Conservation (phyloP, 768 basidiomycete genomes). For the Cytidiella melzeri region DNA sequence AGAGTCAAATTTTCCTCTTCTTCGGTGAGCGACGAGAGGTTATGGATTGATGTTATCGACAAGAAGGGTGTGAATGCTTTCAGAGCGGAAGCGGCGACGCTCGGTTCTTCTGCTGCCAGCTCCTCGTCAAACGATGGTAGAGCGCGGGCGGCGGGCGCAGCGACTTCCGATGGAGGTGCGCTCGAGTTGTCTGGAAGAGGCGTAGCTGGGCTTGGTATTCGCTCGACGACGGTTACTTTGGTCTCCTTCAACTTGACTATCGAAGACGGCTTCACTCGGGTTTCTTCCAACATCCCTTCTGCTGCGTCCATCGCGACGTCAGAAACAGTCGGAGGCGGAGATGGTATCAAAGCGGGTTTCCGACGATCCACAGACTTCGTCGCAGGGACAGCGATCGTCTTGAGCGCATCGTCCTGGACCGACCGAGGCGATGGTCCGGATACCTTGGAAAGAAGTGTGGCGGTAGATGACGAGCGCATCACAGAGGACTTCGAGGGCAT, state of each 20-base stretch:
- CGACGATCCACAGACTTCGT: neutral
- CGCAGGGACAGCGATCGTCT: neutral
- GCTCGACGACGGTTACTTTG: neutral
- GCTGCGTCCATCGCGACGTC: neutral
- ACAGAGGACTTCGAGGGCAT: neutral
- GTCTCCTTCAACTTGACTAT: neutral
- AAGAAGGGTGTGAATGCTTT: slow-evolving; percentile 21
- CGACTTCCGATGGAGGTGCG: neutral
- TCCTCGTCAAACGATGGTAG: slow-evolving; percentile 12
- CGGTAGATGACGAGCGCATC: too few relatives aligned
- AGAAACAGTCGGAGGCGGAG: neutral
- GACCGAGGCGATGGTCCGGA: neutral
- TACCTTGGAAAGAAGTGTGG: too few relatives aligned
- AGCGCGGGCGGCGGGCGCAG: slow-evolving; percentile 6
- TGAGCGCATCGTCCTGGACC: neutral
- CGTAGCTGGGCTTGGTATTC: neutral
- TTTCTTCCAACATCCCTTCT: too few relatives aligned
- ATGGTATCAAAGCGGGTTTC: neutral
- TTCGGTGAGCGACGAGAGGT: slow-evolving; percentile 40
- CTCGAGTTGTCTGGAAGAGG: slow-evolving; percentile 2
- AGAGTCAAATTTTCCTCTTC: slow-evolving; percentile 74
- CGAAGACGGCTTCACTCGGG: neutral
- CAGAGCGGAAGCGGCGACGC: slow-evolving; percentile 3
- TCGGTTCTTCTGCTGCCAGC: slow-evolving; percentile 1
- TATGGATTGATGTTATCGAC: slow-evolving; percentile 18